Evolutionary conservation across 2,329 filamentous ascomycete species (phyloP).

Genomic region (Trichophyton mentagrophytes): DNA sequence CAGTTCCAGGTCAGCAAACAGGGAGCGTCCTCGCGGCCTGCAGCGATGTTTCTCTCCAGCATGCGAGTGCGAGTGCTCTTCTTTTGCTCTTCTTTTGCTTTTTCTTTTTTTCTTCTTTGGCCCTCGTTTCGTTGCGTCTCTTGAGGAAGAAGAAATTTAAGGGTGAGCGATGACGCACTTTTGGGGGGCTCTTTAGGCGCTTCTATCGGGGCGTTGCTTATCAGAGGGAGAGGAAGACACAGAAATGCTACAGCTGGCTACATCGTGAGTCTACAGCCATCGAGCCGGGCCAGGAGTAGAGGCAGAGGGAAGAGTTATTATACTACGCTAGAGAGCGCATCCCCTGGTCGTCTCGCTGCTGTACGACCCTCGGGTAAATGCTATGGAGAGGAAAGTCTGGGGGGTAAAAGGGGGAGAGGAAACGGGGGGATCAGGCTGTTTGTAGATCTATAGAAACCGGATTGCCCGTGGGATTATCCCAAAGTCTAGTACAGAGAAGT

Average conservation of each 20-base stretch:
- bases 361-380: background rate
- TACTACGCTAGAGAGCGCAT: background rate
- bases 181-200: background rate
- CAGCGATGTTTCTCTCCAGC: background rate
- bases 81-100: too few species aligned
- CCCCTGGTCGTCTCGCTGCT: background rate
- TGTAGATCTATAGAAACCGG: background rate
- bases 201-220: background rate
- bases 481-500: background rate
- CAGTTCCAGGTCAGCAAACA: background rate
- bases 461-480: background rate
- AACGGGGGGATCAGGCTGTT: too few species aligned
- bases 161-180: slow-evolving; percentile 15
- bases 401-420: background rate
- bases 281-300: background rate
- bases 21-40: background rate
- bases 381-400: background rate
- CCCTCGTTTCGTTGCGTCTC: background rate
- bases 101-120: background rate
- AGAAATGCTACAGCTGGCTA: too few species aligned
- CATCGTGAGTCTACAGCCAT: too few species aligned
- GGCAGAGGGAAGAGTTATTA: background rate
- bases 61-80: background rate
- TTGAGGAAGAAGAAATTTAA: slow-evolving; percentile 3
- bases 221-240: background rate